These are phyloP conservation scores for Heliamphora exappendiculata DNA, from an alignment of 148 eudicot genomes.

Conservation along the genomic window DNA sequence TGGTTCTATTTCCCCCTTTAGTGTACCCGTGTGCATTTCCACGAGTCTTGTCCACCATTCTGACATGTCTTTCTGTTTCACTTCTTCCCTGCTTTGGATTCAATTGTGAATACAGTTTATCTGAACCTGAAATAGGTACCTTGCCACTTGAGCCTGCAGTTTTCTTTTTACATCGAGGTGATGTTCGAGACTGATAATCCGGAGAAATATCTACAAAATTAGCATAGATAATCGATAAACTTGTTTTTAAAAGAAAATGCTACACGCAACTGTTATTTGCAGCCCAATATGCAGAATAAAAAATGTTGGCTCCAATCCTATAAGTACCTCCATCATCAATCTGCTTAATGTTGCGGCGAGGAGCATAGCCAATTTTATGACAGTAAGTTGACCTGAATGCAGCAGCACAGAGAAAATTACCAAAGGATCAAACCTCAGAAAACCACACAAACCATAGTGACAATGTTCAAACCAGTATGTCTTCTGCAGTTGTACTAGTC, in stretches of 20 bases:
- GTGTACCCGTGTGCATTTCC: constrained; percentile 23
- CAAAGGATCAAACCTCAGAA: constrained; percentile 7
- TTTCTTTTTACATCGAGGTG: constrained; percentile 29
- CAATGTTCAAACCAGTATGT: constrained; percentile 55
- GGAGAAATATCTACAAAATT: constrained; percentile 41
- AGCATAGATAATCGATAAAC: background rate
- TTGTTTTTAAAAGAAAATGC: background rate
- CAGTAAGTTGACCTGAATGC: constrained; percentile 50
- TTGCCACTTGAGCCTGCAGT: constrained; percentile 15
- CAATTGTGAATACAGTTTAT: constrained; percentile 18
- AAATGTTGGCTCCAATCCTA: background rate
- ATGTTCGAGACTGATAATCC: constrained; percentile 26
- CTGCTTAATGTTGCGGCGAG: constrained; percentile 37
- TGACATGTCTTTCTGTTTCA: constrained; percentile 18
- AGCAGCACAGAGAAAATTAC: constrained; percentile 6
- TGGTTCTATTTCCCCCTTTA: constrained; percentile 17
- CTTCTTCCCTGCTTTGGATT: constrained; percentile 19
- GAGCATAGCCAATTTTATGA: constrained; percentile 89
- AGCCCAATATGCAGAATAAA: background rate
- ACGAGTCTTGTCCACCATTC: constrained; percentile 21
- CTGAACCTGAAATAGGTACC: constrained; percentile 17
- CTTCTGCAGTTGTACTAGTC: constrained; percentile 64
- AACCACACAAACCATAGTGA: constrained; percentile 8
- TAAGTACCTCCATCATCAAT: constrained; percentile 34
- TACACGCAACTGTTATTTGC: background rate